Evolutionary conservation across 2,329 filamentous ascomycete genomes (phyloP).

Genomic region (Fusarium dlaminii): DNA sequence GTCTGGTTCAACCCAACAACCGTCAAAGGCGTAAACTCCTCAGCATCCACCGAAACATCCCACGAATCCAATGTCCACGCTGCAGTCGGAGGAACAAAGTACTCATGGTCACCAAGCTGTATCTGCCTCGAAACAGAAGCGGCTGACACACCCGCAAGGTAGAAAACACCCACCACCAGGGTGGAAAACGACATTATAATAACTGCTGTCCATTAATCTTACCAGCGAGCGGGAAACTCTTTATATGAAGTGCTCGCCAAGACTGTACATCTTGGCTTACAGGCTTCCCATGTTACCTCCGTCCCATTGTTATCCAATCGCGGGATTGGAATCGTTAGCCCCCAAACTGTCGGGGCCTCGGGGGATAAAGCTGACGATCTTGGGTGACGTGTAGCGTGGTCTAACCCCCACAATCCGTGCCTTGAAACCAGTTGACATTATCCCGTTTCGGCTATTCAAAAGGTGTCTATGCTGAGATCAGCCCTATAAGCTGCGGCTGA

Average conservation of each 20-base stretch:
- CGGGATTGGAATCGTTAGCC: background rate
- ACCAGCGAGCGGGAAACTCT: background rate
- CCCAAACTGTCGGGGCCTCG: background rate
- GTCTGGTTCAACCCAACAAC: background rate
- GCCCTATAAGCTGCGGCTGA: background rate
- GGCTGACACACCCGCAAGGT: background rate
- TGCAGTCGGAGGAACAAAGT: conserved; percentile 10
- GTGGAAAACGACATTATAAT: background rate
- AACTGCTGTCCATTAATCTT: background rate
- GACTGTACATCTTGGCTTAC: background rate
- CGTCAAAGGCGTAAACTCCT: conserved; percentile 11
- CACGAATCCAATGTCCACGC: conserved; percentile 15
- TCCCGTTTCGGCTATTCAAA: background rate
- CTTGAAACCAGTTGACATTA: background rate
- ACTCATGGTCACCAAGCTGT: conserved; percentile 7
- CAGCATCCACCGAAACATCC: background rate
- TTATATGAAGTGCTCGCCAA: background rate
- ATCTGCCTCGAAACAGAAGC: conserved; percentile 20
- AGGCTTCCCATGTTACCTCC: background rate
- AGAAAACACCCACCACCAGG: background rate
- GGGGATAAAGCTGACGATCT: background rate
- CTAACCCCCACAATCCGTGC: background rate
- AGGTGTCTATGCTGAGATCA: background rate
- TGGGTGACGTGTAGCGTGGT: background rate
- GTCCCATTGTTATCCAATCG: background rate